phyloP scores from a whole-genome alignment of 2,329 filamentous ascomycete species.

The Colletotrichum sp. region DNA sequence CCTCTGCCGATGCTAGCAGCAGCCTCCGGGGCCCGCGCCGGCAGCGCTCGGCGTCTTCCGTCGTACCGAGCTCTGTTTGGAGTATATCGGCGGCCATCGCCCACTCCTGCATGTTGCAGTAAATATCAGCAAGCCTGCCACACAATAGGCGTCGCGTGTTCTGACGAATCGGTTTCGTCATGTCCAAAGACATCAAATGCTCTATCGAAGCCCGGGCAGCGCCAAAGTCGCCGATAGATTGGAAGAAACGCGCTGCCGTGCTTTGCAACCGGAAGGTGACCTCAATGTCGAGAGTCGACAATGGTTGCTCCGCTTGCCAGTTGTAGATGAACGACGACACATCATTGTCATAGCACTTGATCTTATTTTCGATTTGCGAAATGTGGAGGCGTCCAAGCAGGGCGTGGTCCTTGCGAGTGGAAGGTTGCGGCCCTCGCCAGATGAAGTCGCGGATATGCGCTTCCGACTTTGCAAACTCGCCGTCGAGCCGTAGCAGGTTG shows the following conservation, averaged over 20 bases:
- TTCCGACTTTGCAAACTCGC: constrained; percentile 29
- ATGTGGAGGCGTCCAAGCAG: constrained; percentile 36
- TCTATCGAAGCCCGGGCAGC: constrained; percentile 32
- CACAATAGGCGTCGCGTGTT: constrained; percentile 31
- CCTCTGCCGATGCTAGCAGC: constrained; percentile 28
- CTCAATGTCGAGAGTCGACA: constrained; percentile 36
- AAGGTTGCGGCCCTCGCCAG: constrained; percentile 5
- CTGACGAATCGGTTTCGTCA: constrained; percentile 26
- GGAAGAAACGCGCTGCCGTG: constrained; percentile 34
- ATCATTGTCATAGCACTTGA: constrained; percentile 33
- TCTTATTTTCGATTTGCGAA: constrained; percentile 38
- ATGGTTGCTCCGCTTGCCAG: constrained; percentile 31
- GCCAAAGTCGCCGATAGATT: constrained; percentile 35
- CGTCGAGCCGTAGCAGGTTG: constrained; percentile 31
- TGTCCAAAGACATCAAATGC: constrained; percentile 31
- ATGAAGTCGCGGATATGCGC: constrained; percentile 28
- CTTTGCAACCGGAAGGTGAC: constrained; percentile 37
- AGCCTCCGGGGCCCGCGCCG: constrained; percentile 29
- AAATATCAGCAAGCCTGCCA: constrained; percentile 30
- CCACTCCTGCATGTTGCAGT: constrained; percentile 32
- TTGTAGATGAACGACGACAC: constrained; percentile 33
- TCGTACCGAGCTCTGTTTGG: constrained; percentile 24
- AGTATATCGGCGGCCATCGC: constrained; percentile 25
- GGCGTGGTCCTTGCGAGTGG: constrained; percentile 31
- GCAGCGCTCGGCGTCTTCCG: constrained; percentile 14